Percentiles rank a stretch among this genome's conserved stretches.
Conservation (phyloP, 345 rosid genomes). For the Theobroma cacao region DNA sequence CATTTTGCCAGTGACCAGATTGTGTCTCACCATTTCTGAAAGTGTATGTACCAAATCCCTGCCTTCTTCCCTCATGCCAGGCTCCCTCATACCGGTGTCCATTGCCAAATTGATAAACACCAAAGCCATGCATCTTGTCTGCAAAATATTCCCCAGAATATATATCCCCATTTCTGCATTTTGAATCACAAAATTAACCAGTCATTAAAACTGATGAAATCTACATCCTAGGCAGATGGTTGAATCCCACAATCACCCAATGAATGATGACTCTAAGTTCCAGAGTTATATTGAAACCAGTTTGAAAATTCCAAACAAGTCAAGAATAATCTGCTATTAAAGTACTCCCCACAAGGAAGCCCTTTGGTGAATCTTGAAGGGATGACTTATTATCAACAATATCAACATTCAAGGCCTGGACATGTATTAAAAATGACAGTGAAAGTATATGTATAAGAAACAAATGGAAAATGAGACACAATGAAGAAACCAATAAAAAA, state of each 20-base stretch:
- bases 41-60: slow-evolving; percentile 79
- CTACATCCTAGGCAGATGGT: background rate
- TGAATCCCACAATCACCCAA: background rate
- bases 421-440: background rate
- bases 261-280: background rate
- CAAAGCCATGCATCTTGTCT: slow-evolving; percentile 83
- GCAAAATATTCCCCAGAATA: slow-evolving; percentile 86
- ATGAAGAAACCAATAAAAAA: background rate
- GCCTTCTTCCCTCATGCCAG: slow-evolving; percentile 92
- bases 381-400: background rate
- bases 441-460: background rate
- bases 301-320: background rate
- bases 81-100: slow-evolving; percentile 84
- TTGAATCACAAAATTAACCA: background rate
- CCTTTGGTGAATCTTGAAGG: background rate
- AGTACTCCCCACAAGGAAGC: background rate
- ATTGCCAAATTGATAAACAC: slow-evolving; percentile 72
- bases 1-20: slow-evolving; percentile 79
- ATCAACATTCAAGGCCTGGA: background rate
- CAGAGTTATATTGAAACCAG: too few relatives aligned
- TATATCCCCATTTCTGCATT: slow-evolving; percentile 66
- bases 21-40: slow-evolving; percentile 78
- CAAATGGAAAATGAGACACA: background rate
- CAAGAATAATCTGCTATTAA: background rate
- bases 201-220: background rate